Evolutionary conservation across 2,329 filamentous ascomycete species (phyloP).

Genomic region (Pestalotiopsis sp.): DNA sequence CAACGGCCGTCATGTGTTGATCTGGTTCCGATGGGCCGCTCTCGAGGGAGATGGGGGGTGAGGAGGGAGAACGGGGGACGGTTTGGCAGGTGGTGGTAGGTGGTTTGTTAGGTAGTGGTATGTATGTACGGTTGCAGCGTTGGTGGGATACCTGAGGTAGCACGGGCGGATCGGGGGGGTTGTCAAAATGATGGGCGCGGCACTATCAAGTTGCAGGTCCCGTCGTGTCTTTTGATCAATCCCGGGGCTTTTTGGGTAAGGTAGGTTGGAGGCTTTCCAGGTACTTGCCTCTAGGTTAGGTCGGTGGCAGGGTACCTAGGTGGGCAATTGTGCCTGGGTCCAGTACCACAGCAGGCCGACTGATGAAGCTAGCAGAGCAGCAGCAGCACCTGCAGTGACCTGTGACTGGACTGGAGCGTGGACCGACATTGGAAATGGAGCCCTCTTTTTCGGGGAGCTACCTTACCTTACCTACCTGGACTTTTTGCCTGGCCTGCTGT

Average conservation of each 20-base stretch:
- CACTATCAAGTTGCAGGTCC: neutral
- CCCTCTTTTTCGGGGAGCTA: neutral
- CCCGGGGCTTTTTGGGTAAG: neutral
- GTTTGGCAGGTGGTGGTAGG: neutral
- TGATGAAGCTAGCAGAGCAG: neutral
- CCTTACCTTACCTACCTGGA: neutral
- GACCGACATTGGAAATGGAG: neutral
- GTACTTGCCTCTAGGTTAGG: neutral
- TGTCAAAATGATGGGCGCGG: neutral
- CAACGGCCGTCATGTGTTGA: slow-evolving; percentile 4
- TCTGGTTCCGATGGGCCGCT: neutral
- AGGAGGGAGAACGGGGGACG: neutral
- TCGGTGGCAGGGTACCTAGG: too few species aligned
- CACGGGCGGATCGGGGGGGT: neutral
- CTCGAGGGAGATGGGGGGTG: neutral
- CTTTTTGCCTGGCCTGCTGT: neutral
- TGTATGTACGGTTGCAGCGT: neutral
- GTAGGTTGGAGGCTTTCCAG: neutral
- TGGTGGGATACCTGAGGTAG: neutral
- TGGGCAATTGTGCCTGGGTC: too few species aligned
- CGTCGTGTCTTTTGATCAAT: neutral
- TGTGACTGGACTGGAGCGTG: neutral
- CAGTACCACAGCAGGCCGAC: neutral
- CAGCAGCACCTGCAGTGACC: neutral
- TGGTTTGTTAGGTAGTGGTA: neutral